Evolutionary conservation across 2,329 filamentous ascomycete species (phyloP).

Genomic region (Lachnellula hyalina): DNA sequence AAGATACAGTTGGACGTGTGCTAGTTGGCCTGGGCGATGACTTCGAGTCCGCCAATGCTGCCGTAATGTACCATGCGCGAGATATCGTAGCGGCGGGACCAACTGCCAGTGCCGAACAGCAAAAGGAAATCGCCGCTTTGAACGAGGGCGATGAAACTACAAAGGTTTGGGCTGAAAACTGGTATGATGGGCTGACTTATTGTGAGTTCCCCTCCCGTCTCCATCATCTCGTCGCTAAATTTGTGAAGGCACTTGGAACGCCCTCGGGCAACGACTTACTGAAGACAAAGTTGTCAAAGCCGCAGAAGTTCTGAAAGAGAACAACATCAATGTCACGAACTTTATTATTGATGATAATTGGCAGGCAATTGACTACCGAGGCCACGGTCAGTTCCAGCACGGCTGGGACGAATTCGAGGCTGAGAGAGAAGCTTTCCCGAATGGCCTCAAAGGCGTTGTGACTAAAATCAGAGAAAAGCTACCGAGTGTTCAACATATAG

Average conservation of each 20-base stretch:
- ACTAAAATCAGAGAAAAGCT: slow-evolving; percentile 62
- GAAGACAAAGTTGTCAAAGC: slow-evolving; percentile 75
- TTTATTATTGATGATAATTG: slow-evolving; percentile 97
- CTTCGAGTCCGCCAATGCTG: slow-evolving; percentile 71
- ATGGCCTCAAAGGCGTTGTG: slow-evolving; percentile 69
- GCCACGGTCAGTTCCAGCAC: slow-evolving; percentile 48
- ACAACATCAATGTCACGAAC: slow-evolving; percentile 72
- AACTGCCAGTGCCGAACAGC: slow-evolving; percentile 37
- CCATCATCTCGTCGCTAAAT: background rate
- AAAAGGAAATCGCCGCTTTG: slow-evolving; percentile 42
- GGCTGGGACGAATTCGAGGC: slow-evolving; percentile 85
- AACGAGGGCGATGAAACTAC: slow-evolving; percentile 42
- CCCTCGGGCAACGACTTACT: slow-evolving; percentile 74
- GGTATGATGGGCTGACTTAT: slow-evolving; percentile 90
- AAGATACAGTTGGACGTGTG: slow-evolving; percentile 52
- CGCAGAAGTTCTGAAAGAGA: slow-evolving; percentile 62
- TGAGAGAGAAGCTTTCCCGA: slow-evolving; percentile 70
- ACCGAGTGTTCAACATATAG: slow-evolving; percentile 72
- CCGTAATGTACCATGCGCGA: slow-evolving; percentile 84
- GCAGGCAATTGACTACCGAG: slow-evolving; percentile 64
- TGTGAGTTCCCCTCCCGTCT: slow-evolving; percentile 41
- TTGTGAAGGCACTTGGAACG: slow-evolving; percentile 77
- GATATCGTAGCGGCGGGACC: slow-evolving; percentile 50
- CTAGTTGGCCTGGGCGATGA: slow-evolving; percentile 66
- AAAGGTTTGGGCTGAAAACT: slow-evolving; percentile 68